Base-by-base conservation (phyloP, 2,329 filamentous ascomycete genomes). In the Colletotrichum simmondsii region DNA sequence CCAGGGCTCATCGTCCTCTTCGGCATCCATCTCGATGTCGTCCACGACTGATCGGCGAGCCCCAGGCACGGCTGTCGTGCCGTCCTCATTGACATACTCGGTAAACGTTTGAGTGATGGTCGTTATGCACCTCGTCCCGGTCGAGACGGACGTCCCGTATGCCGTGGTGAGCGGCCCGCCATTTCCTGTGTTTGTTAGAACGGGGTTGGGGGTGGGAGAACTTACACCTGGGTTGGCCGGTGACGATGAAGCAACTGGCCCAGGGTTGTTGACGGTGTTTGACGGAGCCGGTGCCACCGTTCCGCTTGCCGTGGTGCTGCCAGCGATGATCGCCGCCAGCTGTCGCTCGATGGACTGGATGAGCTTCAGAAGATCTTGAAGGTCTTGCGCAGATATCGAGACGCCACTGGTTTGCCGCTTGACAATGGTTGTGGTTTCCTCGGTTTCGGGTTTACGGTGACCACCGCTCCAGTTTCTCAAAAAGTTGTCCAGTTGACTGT, bases 51-150 rank as follows among this genome's bases (percentile, higher is more conserved):
- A 62, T n/a, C 63, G 62, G 24, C 42, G 63, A 28, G 35, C 28
- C 12, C 56, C 42, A 12, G 58, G 60, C 28, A 65, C 59, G 24
- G 56, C 65, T 8, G 72, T 59, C 5, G 72, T 35, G n/a, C 54
- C 69, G n/a, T 73, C 71, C 28, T 73, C 69, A 28, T 65, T 73
- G 28, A 75, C 42, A 49, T 64, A 75, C 37, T 68, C 56, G 7
- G 72, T 75, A 35, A 71, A 75, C 4, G 74, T 75, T 49, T 59
- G 72, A 24, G 72, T 75, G 53, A 75, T 57, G 12, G 74, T 75
- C 57, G 63, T 63, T 37, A 65, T 74, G 68, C 74, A 75, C 32
- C 61, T 64, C 42, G 61, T 69, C 46, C 52, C 62, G n/a, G 62
- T 70, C 30, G 56, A 14, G 52, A 67, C 57, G 7, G 72, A 71